Evolutionary conservation across 2,329 filamentous ascomycete genomes (phyloP), one percentile per base, ranked within the genome.

Genomic region (Emydomyces testavorans): DNA sequence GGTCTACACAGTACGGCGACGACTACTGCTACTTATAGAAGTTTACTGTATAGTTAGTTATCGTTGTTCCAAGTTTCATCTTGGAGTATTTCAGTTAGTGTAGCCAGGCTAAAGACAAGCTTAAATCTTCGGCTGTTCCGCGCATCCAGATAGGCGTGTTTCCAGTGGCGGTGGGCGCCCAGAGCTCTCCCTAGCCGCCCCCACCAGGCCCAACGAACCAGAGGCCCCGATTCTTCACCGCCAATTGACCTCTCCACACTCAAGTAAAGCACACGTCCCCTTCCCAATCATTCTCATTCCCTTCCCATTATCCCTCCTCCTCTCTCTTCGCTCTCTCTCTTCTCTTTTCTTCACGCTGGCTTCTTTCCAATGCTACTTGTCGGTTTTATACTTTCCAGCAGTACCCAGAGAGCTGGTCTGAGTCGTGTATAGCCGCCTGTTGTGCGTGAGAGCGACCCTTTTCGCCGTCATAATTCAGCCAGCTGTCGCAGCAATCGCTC

Each of bases 171-270:
- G 23, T 29, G 18, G 45, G 46, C 36, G 34, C 31, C 46, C 43
- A 42, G 50, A 48, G 42, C 47, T 40, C 35, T 28, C 51, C 32
- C 49, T 38, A 48, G 45, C 46, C 34, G 50, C 58, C 56, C 59
- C 59, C 55, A 59, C 57, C 54, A 56, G 57, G 58, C 58, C 63
- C 64, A 63, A 62, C 65, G 63, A 61, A 62, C 60, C 62, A 62
- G 57, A 57, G 56, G 47, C 56, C 50, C 48, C 56, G 55, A 41
- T 54, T 57, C 55, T 62, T 67, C 65, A 68, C 65, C 65, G 65
- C 65, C 65, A 62, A 62, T 67, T 66, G 61, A 58, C 31, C 52
- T 54, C 48, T 50, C 52, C 52, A 54, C 50, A 37, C 43, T 54
- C 52, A 52, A 50, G 52, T 54, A 52, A 52, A 49, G 52, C 48